Base-by-base conservation (phyloP, 805 yeast species). In the Saturnispora quitensis region DNA sequence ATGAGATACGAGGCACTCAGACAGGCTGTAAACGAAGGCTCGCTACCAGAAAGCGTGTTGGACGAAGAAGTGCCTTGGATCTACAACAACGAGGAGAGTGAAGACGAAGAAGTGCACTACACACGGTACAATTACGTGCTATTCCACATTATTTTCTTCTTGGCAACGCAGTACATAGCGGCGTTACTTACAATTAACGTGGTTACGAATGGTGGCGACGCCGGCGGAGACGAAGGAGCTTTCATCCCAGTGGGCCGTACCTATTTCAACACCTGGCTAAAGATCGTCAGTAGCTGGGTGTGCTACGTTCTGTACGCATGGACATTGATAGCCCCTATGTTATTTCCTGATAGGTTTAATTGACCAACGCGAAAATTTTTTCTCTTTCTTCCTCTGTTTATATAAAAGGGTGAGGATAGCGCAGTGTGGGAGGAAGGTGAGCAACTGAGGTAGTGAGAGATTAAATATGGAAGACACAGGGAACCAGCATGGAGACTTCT, bases 161-260 rank as follows among this genome's bases (percentile, higher is more conserved):
- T 93, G 55, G 99, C 99, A 0, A 91, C 99, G 1, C 98, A 91
- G 67, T 95, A 95, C 79, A 89, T 90, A 43, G 97, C 98, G 1
- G 89, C 97, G 0, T 73, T 93, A 54, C 74, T 93, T 51, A 93
- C 99, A 0, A 86, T 91, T 68, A 91, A 90, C 62, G 97, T 93
- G 34, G 82, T 18, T 38, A 38, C 42, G 5, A 31, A 31, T 18
- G 22, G 42, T 18, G 42, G 82, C 58, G 27, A 40, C 3, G 28
- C 28, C 25, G 93, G 87, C 59, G 82, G 80, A 53, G 93, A 85
- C 60, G 77, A 80, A 50, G 96, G 96, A 3, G 93, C 89, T 54
- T 93, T 93, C 62, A 82, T 89, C 10, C 99, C 99, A 0, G 98
- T 93, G 8, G 99, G 99, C 0, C 75, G 99, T 62, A 91, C 99